Evolutionary conservation across 352 stramenopile genomes (phyloP).

Genomic region (Phytophthora syringae): DNA sequence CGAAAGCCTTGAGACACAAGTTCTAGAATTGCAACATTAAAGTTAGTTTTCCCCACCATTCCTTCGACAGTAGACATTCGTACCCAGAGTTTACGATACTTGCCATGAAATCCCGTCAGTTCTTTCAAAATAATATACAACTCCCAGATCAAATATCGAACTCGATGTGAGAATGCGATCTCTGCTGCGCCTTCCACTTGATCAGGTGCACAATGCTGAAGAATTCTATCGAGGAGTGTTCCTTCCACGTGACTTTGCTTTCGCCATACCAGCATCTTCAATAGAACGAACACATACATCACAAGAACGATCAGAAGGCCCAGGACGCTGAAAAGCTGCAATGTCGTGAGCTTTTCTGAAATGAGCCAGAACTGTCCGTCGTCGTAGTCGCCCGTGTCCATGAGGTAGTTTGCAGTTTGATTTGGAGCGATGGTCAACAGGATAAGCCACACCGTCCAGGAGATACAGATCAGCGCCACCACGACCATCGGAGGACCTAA

Average conservation of each 20-base stretch:
- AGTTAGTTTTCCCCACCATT: neutral
- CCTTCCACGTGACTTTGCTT: conserved; percentile 14
- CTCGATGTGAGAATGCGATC: neutral
- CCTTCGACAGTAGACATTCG: neutral
- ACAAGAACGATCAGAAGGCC: conserved; percentile 15
- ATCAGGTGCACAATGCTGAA: conserved; percentile 6
- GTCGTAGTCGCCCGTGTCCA: conserved; percentile 42
- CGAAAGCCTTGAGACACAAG: conserved; percentile 37
- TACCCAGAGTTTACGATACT: conserved; percentile 49
- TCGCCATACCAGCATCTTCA: conserved; percentile 36
- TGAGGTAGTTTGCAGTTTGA: conserved; percentile 40
- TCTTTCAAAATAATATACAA: conserved; percentile 32
- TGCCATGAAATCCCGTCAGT: conserved; percentile 34
- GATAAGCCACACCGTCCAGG: conserved; percentile 44
- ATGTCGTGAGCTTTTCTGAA: conserved; percentile 12
- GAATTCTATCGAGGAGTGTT: conserved; percentile 6
- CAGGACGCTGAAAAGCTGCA: conserved; percentile 20
- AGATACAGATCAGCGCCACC: conserved; percentile 31
- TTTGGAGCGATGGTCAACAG: conserved; percentile 36
- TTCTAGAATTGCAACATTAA: conserved; percentile 27
- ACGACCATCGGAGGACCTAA: conserved; percentile 30
- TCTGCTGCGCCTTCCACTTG: neutral
- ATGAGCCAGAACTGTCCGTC: conserved; percentile 51
- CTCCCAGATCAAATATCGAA: conserved; percentile 18
- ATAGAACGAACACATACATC: conserved; percentile 22